Conservation (phyloP, 352 stramenopile genomes). For the Phytophthora parvispora region DNA sequence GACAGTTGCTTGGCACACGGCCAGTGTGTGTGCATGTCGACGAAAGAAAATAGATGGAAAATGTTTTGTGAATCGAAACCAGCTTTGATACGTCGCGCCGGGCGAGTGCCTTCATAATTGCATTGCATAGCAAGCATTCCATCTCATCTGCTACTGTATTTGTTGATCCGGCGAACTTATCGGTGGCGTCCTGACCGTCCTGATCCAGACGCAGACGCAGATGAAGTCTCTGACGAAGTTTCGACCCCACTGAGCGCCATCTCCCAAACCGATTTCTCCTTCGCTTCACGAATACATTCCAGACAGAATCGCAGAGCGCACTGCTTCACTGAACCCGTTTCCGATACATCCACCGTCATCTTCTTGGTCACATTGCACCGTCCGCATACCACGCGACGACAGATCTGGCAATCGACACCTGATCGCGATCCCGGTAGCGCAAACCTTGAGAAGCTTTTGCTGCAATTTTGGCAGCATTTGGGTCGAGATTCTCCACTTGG, state of each 20-base stretch:
- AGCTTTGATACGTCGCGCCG: too few species aligned
- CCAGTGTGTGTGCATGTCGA: background rate
- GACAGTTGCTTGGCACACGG: background rate
- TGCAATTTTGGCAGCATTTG: background rate
- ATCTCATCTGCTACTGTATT: too few species aligned
- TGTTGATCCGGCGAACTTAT: too few species aligned
- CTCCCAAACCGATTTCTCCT: conserved; percentile 51
- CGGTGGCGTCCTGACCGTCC: background rate
- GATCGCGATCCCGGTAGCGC: background rate
- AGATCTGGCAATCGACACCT: conserved; percentile 48
- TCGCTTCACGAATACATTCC: conserved; percentile 54
- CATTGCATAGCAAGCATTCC: too few species aligned
- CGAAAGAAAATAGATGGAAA: background rate
- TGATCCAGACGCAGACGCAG: conserved; percentile 8
- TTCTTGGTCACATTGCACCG: conserved; percentile 61
- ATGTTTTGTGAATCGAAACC: too few species aligned
- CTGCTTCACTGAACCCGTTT: conserved; percentile 32
- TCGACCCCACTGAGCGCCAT: conserved; percentile 37
- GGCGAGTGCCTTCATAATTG: too few species aligned
- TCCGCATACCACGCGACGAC: conserved; percentile 44
- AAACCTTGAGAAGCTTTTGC: conserved; percentile 4
- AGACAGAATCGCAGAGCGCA: conserved; percentile 53
- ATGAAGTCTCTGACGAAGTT: conserved; percentile 11
- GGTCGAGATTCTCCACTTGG: background rate
- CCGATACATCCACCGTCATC: conserved; percentile 54